These are phyloP conservation scores for Microdochium trichocladiopsis DNA, from an alignment of 2,329 filamentous ascomycete genomes.

Conservation along the genomic window DNA sequence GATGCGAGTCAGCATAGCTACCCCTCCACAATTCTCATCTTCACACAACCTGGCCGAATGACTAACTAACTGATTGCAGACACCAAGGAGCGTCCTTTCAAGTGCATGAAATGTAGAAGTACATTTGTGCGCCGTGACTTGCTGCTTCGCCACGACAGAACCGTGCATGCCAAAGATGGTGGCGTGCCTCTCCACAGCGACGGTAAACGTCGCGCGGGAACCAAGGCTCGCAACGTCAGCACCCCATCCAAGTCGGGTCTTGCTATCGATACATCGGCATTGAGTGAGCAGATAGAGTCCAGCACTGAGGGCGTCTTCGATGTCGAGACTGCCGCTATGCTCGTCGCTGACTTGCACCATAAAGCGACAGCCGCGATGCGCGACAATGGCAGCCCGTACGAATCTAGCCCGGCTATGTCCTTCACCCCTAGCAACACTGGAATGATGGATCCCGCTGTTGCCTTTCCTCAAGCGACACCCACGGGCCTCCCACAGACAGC, in stretches of 20 bases:
- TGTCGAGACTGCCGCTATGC: conserved; percentile 94
- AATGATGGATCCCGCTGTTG: conserved; percentile 70
- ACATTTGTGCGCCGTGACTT: conserved; percentile 97
- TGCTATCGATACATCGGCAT: conserved; percentile 73
- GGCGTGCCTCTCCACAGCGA: conserved; percentile 91
- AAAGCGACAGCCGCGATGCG: conserved; percentile 74
- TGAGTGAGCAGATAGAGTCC: conserved; percentile 83
- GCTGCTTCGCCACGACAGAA: conserved; percentile 92
- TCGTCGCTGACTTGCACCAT: conserved; percentile 96
- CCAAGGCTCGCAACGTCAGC: conserved; percentile 58
- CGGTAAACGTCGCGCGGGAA: conserved; percentile 73
- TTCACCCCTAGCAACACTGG: conserved; percentile 66
- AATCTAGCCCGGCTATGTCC: conserved; percentile 53
- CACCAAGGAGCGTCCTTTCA: conserved; percentile 98
- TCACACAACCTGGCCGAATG: conserved; percentile 3
- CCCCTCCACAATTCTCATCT: conserved; percentile 9
- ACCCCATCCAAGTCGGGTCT: conserved; percentile 70
- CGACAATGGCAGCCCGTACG: conserved; percentile 46
- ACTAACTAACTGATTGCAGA: conserved; percentile 44
- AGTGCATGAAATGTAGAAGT: conserved; percentile 95
- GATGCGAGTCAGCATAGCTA: conserved; percentile 4
- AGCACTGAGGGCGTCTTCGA: conserved; percentile 88
- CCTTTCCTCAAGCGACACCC: conserved; percentile 64
- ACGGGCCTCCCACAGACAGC: conserved; percentile 73
- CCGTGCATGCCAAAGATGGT: conserved; percentile 96